Evolutionary conservation across 805 yeast genomes (phyloP), one percentile per base, ranked within the genome.

Genomic region (Candida piceae): DNA sequence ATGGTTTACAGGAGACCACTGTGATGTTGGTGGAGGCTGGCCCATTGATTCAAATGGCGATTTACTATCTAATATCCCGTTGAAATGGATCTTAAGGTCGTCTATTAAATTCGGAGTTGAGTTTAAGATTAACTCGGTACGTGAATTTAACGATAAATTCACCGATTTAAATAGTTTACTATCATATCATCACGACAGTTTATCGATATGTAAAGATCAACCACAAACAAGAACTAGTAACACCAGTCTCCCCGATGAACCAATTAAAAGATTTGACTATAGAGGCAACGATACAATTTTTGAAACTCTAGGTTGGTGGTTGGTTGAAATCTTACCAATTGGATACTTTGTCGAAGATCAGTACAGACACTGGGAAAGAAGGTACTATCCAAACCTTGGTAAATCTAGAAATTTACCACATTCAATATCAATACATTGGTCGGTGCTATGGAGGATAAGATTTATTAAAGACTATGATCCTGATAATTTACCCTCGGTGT

Each of bases 21-120:
- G 80, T 8, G 86, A 80, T 55, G 60, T 76, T 47, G 87, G 87
- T 2, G 86, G 86, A 3, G 83, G 83, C 0, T 79, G 83, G 80
- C 53, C 63, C 1, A 55, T 63, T 4, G 79, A 74, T 50, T 23
- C 40, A 0, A 51, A 62, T 32, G 74, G 74, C 2, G 69, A 73
- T 29, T 48, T 55, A 16, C 41, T 74, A 12, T 66, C 83, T 0
- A 69, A 75, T 44, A 42, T 77, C 12, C 61, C 85, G 0, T 57
- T 80, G 17, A 63, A 80, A 41, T 80, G 86, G 86, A 74, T 80
- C 53, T 40, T 80, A 10, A 58, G 70, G 5, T 76, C 74, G 50
- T 76, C 83, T 0, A 48, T 71, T 7, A 65, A 63, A 34, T 59
- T 62, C 46, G 84, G 83, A 0, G 69, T 78, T 3, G 24, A 35